These are phyloP conservation scores for Geranium brycei DNA, from an alignment of 345 rosid genomes.

Conservation along the genomic window DNA sequence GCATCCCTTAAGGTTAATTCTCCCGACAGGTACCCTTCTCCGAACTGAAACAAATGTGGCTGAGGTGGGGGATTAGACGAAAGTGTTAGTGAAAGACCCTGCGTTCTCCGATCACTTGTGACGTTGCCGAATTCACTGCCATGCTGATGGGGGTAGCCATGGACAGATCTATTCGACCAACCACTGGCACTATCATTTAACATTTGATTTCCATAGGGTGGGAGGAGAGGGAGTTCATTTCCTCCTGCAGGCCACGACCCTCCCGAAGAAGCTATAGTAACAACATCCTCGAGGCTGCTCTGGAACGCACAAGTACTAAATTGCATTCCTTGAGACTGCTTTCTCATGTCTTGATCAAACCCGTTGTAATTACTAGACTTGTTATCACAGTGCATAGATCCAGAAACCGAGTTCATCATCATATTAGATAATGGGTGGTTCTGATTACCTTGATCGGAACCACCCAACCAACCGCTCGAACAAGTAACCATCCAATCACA, in stretches of 20 bases:
- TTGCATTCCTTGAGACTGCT: conserved; percentile 6
- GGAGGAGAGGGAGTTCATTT: conserved; percentile 20
- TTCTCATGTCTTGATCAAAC: neutral
- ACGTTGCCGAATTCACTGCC: neutral
- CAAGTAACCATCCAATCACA: conserved; percentile 27
- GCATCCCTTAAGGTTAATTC: neutral
- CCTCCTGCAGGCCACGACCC: conserved; percentile 14
- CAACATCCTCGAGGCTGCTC: conserved; percentile 18
- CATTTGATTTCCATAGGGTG: conserved; percentile 10
- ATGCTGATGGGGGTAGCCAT: conserved; percentile 9
- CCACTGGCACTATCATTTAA: neutral
- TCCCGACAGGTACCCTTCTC: conserved; percentile 12
- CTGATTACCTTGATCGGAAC: conserved; percentile 4
- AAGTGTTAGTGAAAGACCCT: conserved; percentile 39
- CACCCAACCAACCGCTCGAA: conserved; percentile 18
- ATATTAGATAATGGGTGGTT: conserved; percentile 15
- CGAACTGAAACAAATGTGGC: conserved; percentile 5
- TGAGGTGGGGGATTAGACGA: conserved; percentile 27
- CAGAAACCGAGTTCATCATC: conserved; percentile 12
- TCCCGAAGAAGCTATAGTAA: conserved; percentile 17
- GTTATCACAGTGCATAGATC: conserved; percentile 17
- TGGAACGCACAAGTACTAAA: conserved; percentile 6
- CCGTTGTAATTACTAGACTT: neutral
- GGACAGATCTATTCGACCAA: conserved; percentile 2
- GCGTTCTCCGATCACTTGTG: conserved; percentile 14